These are phyloP conservation scores for Trichophyton rubrum DNA, from an alignment of 2,329 filamentous ascomycete genomes.

Conservation along the genomic window DNA sequence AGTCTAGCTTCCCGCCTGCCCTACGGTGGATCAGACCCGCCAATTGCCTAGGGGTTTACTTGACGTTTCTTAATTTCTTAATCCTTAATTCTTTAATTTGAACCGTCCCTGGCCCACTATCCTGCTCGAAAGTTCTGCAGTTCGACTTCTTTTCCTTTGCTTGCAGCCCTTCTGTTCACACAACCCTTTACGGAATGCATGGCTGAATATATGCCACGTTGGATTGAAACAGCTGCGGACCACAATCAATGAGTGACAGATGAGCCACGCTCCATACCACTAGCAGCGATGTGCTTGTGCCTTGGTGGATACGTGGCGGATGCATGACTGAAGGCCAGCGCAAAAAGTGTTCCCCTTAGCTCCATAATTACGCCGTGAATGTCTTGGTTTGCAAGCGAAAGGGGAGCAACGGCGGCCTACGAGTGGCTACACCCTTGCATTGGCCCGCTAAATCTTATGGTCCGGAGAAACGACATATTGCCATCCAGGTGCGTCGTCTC, in stretches of 20 bases:
- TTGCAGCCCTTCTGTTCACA: neutral
- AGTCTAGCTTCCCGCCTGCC: neutral
- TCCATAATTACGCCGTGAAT: neutral
- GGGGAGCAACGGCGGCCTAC: neutral
- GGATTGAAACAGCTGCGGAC: neutral
- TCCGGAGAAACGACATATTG: neutral
- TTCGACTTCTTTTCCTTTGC: neutral
- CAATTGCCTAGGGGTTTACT: neutral
- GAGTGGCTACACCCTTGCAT: neutral
- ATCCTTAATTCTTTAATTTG: neutral
- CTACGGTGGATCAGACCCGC: neutral
- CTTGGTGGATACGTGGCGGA: constrained; percentile 1
- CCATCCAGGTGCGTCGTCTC: neutral
- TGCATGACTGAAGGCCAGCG: neutral
- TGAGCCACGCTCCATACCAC: neutral
- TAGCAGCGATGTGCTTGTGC: neutral
- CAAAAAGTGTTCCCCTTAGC: neutral
- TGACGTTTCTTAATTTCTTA: neutral
- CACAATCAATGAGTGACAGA: neutral
- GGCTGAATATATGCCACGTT: neutral
- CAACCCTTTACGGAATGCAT: neutral
- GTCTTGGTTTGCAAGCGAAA: neutral
- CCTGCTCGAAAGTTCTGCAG: neutral
- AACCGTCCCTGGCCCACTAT: neutral
- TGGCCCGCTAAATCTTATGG: neutral